Evolutionary conservation across 768 basidiomycete genomes (phyloP), one percentile per base, ranked within the genome.

Genomic region (Termitomyces sp.): DNA sequence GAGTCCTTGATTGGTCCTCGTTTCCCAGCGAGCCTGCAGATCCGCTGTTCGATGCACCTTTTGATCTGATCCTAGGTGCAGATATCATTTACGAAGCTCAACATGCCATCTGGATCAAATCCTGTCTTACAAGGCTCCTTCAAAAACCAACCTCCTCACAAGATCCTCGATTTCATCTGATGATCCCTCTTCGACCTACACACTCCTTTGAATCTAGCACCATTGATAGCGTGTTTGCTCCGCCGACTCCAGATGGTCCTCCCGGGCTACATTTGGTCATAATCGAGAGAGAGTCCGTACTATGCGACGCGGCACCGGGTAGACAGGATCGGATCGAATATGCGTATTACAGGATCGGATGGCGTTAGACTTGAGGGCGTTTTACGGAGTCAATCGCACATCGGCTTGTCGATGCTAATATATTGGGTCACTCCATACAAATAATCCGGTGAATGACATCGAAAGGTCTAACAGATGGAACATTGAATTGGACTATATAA

Each of bases 41-140:
- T 0, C 42, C 43, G 14, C 52, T 71, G 0, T 66, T 79, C 8
- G 65, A 74, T 37, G 54, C 61, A 32, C 71, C 78, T 0, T 93
- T 89, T 69, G 85, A 92, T 55, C 64, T 91, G 10, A 72, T 93
- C 11, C 74, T 92, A 25, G 92, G 86, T 0, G 89, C 91, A n/a
- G 91, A 94, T 63, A 83, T 93, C 56, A 72, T 93, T 5, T 94
- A 94, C 70, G 84, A 92, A 63, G 73, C 82, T 0, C 69, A 79
- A 27, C 91, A 93, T 65, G 85, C 87, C 0, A 47, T 66, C 0
- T 91, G 86, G 88, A 87, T 94, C 61, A 82, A 80, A 59, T 63
- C 67, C 0, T 88, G 86, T 49, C 79, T 91, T 8, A 66, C 65
- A 23, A 72, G 56, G 14, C 73, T 84, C 16, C 77, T 94, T 6